Percentiles rank a stretch among this genome's conserved stretches.
phyloP scores from a whole-genome alignment of 1,139 yeast genomes.

The Blastobotrys elegans region DNA sequence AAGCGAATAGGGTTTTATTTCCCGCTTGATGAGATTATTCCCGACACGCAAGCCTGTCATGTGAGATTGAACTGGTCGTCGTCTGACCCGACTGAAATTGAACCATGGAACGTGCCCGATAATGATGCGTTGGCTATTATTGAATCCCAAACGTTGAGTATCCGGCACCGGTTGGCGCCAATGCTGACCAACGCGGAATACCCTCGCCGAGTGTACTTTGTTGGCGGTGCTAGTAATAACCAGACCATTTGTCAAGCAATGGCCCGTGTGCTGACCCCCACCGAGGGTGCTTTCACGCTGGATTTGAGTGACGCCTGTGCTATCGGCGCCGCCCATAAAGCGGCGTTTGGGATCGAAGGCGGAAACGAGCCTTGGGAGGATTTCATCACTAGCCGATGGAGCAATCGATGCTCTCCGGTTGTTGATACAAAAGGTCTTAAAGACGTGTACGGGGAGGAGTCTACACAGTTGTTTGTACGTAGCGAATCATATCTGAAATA shows the following conservation, averaged over 20 bases:
- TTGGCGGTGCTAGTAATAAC: slow-evolving; percentile 85
- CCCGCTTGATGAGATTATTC: slow-evolving; percentile 86
- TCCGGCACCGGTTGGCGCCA: slow-evolving; percentile 75
- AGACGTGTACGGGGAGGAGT: slow-evolving; percentile 11
- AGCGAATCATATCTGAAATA: slow-evolving; percentile 14
- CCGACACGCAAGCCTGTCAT: slow-evolving; percentile 49
- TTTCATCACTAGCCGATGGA: slow-evolving; percentile 15
- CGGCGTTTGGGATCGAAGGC: slow-evolving; percentile 50
- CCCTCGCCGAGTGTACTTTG: slow-evolving; percentile 72
- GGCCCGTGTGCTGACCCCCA: slow-evolving; percentile 63
- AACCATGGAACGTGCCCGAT: slow-evolving; percentile 43
- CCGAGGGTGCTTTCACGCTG: slow-evolving; percentile 60
- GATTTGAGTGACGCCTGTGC: slow-evolving; percentile 92
- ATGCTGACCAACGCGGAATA: slow-evolving; percentile 44
- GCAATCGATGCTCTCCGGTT: slow-evolving; percentile 6
- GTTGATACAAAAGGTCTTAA: background rate
- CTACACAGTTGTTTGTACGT: slow-evolving; percentile 13
- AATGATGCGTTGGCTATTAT: slow-evolving; percentile 75
- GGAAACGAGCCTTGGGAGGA: slow-evolving; percentile 20
- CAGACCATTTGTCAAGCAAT: slow-evolving; percentile 60
- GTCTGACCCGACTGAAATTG: background rate
- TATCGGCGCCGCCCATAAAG: slow-evolving; percentile 87
- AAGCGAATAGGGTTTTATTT: slow-evolving; percentile 69
- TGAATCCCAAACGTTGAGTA: slow-evolving; percentile 82
- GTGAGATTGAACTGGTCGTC: slow-evolving; percentile 20